A percentile compares a stretch with the other conserved stretches of the same genome.
These are phyloP conservation scores for Venustampulla echinocandica DNA, from an alignment of 495 filamentous ascomycete species.

Conservation along the genomic window DNA sequence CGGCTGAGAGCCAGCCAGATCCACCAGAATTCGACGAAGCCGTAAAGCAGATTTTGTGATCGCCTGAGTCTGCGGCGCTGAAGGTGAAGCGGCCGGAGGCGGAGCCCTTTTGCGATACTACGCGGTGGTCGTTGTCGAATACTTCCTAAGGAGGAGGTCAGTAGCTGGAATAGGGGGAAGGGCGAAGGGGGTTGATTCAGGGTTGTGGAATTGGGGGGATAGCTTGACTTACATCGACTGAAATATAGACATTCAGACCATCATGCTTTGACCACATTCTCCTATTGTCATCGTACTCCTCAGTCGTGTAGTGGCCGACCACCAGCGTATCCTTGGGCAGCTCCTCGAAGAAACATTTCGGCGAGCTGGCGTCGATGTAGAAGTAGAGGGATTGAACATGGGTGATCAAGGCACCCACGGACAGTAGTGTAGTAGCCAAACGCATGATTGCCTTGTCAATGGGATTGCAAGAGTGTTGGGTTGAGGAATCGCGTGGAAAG, in stretches of 20 bases:
- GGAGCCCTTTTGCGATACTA: conserved; percentile 76
- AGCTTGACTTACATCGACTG: conserved; percentile 58
- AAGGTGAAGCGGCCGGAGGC: conserved; percentile 86
- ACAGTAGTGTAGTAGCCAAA: conserved; percentile 40
- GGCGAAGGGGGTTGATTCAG: neutral
- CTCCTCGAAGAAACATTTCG: conserved; percentile 97
- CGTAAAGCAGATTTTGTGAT: conserved; percentile 91
- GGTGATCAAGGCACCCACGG: conserved; percentile 37
- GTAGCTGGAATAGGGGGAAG: conserved; percentile 5
- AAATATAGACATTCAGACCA: conserved; percentile 74
- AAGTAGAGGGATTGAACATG: conserved; percentile 84
- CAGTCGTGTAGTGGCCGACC: conserved; percentile 80
- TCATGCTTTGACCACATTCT: conserved; percentile 59
- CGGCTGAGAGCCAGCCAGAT: conserved; percentile 61
- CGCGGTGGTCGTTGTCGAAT: conserved; percentile 97
- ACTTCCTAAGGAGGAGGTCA: conserved; percentile 53
- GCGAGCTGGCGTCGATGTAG: conserved; percentile 75
- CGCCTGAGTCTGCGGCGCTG: conserved; percentile 84
- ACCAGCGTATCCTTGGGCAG: conserved; percentile 96
- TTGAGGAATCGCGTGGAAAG: conserved; percentile 3
- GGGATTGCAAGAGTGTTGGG: neutral
- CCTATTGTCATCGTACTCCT: conserved; percentile 62
- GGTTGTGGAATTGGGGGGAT: conserved; percentile 5
- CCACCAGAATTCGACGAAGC: conserved; percentile 56
- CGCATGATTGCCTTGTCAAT: conserved; percentile 32